Base-by-base conservation (phyloP, 306 rosid species). In the Quercus agrifolia region DNA sequence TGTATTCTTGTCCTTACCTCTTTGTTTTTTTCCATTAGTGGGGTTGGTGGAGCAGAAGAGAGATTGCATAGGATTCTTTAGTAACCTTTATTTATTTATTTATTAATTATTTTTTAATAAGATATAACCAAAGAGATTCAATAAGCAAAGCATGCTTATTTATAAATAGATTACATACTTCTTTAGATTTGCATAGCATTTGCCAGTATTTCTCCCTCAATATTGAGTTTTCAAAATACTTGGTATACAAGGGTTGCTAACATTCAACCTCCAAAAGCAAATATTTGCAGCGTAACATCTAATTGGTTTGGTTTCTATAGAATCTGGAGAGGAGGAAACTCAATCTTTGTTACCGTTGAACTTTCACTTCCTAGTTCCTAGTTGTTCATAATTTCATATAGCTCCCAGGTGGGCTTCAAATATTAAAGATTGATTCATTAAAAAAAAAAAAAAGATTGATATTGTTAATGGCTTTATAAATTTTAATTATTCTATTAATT, bases 261-360 rank as follows among this genome's bases (percentile, higher is more conserved):
- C 56, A 81, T 59, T 81, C 79, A 74, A 74, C 41, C 74, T 80
- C 78, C 90, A 27, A 84, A 75, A 64, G 95, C 88, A 86, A 74
- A 91, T 85, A 75, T 83, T 63, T 95, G 99, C 86, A 83, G 73
- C 82, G 92, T 95, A 66, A 88, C 94, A 64, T 90, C 97, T 83
- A 84, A 89, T 57, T 95, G 98, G 97, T 89, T 92, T 86, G 99
- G 97, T 20, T 95, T 90, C 84, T 80, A 87, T 79, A 87, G 92
- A 30, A 78, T 95, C 79, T 74, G 83, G 87, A 88, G 82, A 80
- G 92, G 93, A 87, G 84, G 89, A 85, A 87, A 88, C 49, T 76
- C 66, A 82, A 87, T 92, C 69, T 69, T 95, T 79, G 97, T 92
- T 59, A 5, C 87, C 31, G 86, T 95, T 83, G 92, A 92, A 27